Conservation (phyloP, 805 yeast genomes). For the Nakazawaea molendinolei region DNA sequence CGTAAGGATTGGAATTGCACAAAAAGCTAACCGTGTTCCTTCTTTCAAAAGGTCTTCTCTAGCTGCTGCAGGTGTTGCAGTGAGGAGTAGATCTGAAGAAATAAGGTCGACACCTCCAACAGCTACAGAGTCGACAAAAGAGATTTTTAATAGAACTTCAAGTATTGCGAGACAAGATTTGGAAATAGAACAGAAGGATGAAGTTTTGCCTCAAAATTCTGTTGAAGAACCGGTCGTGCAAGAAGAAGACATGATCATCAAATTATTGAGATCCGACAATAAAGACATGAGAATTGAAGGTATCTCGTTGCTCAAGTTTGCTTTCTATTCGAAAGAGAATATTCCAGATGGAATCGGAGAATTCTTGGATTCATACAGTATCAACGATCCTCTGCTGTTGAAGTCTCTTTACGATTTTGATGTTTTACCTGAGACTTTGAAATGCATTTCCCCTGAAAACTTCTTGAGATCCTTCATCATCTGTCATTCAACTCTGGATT, state of each 20-base stretch:
- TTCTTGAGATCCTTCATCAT: conserved; percentile 24
- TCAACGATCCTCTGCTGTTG: conserved; percentile 25
- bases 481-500: neutral
- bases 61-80: conserved; percentile 3
- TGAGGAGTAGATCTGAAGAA: conserved; percentile 6
- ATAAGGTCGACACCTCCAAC: neutral
- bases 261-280: conserved; percentile 28
- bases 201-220: no score
- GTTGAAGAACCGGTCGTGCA: neutral
- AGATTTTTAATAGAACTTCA: conserved; percentile 4
- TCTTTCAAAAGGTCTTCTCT: conserved; percentile 1
- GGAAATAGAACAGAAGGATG: no score
- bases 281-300: conserved; percentile 29
- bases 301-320: conserved; percentile 29
- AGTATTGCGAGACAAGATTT: no score
- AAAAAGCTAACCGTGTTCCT: conserved; percentile 2
- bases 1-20: neutral
- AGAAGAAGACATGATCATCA: conserved; percentile 30
- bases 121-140: conserved; percentile 1
- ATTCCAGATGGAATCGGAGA: conserved; percentile 21
- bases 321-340: conserved; percentile 30
- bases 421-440: conserved; percentile 19
- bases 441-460: conserved; percentile 27
- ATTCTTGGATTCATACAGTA: conserved; percentile 23
- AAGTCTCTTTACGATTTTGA: conserved; percentile 24